These are phyloP conservation scores for Auriscalpium orientale DNA, from an alignment of 768 basidiomycete genomes.

Conservation along the genomic window DNA sequence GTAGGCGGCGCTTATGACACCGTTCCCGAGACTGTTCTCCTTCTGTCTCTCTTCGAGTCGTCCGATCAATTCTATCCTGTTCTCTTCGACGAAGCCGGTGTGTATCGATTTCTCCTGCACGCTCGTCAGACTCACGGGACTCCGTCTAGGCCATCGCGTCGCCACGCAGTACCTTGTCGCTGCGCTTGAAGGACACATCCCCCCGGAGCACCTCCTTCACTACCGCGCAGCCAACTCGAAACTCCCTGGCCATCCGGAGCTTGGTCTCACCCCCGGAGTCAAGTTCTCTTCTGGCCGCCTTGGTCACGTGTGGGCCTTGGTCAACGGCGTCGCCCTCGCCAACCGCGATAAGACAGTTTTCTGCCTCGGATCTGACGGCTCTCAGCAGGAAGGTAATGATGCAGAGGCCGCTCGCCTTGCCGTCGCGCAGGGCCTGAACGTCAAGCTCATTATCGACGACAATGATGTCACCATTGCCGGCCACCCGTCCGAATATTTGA, in stretches of 20 bases:
- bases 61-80: constrained; percentile 59
- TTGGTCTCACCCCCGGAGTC: constrained; percentile 86
- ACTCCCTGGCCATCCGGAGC: constrained; percentile 84
- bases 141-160: constrained; percentile 67
- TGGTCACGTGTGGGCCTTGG: constrained; percentile 85
- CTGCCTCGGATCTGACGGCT: constrained; percentile 83
- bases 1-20: constrained; percentile 48
- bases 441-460: constrained; percentile 84
- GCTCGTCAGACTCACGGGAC: constrained; percentile 1
- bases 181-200: constrained; percentile 64
- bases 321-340: constrained; percentile 80
- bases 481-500: constrained; percentile 80
- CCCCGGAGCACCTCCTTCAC: constrained; percentile 70
- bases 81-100: constrained; percentile 78
- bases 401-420: constrained; percentile 85
- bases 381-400: constrained; percentile 88
- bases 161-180: constrained; percentile 84
- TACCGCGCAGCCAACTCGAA: constrained; percentile 84
- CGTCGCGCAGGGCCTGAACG: constrained; percentile 74
- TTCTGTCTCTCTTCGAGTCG: constrained; percentile 64
- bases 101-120: constrained; percentile 17
- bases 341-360: constrained; percentile 72
- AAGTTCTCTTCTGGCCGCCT: constrained; percentile 92
- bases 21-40: constrained; percentile 77
- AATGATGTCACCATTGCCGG: constrained; percentile 93